These are phyloP conservation scores for Strobilomyces dryophilus DNA, from an alignment of 768 basidiomycete species.

Conservation along the genomic window DNA sequence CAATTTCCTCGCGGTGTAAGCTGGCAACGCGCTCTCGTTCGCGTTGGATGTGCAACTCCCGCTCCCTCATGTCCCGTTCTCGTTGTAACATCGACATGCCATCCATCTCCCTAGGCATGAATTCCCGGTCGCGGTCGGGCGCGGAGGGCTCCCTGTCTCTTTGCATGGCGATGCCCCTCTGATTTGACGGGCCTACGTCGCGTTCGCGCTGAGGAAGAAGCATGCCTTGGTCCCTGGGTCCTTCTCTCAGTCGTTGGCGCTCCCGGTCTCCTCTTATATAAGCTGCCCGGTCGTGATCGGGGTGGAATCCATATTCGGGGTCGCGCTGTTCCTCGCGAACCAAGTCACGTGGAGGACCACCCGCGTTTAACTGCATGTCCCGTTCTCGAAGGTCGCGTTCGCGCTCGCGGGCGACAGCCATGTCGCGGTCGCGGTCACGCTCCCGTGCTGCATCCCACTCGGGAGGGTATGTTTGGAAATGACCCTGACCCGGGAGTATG, in stretches of 20 bases:
- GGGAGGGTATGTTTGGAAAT: conserved; percentile 27
- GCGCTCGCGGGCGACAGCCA: conserved; percentile 16
- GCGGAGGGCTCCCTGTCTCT: conserved; percentile 20
- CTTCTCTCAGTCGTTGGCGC: conserved; percentile 18
- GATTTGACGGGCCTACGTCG: conserved; percentile 13
- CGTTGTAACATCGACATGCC: conserved; percentile 17
- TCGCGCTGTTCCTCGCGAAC: conserved; percentile 26
- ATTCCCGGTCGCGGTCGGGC: conserved; percentile 25
- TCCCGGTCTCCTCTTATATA: conserved; percentile 27
- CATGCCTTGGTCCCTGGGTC: conserved; percentile 14
- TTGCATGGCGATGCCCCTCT: conserved; percentile 22
- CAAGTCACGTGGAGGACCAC: conserved; percentile 23
- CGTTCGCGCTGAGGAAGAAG: conserved; percentile 25
- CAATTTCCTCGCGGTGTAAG: conserved; percentile 23
- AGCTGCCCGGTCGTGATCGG: conserved; percentile 18
- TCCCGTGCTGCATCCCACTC: conserved; percentile 27
- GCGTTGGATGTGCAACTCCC: conserved; percentile 26
- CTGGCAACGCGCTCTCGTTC: conserved; percentile 24
- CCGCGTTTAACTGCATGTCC: conserved; percentile 13
- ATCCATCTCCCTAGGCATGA: conserved; percentile 23
- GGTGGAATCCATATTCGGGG: conserved; percentile 20
- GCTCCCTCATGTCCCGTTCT: conserved; percentile 26
- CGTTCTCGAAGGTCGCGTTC: conserved; percentile 19
- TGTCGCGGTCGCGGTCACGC: conserved; percentile 13
- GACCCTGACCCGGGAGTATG: conserved; percentile 28